phyloP scores from a whole-genome alignment of 75 land plant species.

The Pinus tabuliformis region DNA sequence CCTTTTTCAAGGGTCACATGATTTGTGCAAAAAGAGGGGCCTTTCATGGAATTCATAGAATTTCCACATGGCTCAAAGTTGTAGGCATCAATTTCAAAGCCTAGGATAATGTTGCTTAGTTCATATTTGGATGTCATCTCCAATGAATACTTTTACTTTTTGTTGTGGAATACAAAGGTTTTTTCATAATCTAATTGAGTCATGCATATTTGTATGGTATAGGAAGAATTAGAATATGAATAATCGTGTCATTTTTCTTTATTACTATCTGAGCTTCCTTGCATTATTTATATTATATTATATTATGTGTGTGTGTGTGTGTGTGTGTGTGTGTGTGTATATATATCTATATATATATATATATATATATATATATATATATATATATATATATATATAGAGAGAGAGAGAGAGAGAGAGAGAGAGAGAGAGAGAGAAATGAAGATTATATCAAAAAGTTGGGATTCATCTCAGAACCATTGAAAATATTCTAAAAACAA shows the following conservation, averaged over 20 bases:
- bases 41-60: conserved; percentile 66
- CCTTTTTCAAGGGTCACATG: conserved; percentile 79
- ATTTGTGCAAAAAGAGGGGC: conserved; percentile 41
- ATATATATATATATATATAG: too few species aligned
- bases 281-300: too few species aligned
- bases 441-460: too few species aligned
- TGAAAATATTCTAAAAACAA: too few species aligned
- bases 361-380: too few species aligned
- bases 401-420: too few species aligned
- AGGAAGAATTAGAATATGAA: conserved; percentile 16
- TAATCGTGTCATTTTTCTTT: neutral
- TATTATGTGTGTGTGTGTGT: too few species aligned
- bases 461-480: too few species aligned
- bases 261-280: too few species aligned
- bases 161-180: conserved; percentile 18
- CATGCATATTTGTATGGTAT: conserved; percentile 40
- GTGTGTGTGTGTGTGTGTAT: too few species aligned
- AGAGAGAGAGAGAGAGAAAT: too few species aligned
- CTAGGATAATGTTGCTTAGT: conserved; percentile 40
- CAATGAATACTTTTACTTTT: conserved; percentile 17
- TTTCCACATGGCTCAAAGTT: conserved; percentile 77
- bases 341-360: too few species aligned
- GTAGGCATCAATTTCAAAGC: conserved; percentile 55
- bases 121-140: conserved; percentile 29
- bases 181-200: conserved; percentile 19